Evolutionary conservation across 2,329 filamentous ascomycete species (phyloP), one percentile per base, ranked within the genome.

Genomic region (Clarireedia hainanense): DNA sequence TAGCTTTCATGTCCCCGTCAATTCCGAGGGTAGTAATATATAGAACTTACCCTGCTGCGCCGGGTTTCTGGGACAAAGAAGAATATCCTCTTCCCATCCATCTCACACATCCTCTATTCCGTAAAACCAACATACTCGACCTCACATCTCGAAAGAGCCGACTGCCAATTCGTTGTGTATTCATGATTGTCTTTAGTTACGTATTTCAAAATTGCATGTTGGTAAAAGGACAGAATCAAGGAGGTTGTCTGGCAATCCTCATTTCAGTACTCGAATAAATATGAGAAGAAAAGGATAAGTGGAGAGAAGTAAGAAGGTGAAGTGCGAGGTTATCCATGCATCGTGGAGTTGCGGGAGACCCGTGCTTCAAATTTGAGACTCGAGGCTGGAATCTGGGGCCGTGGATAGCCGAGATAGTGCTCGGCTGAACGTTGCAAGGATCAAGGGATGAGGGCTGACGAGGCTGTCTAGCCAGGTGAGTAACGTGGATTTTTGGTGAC

Each of bases 51-150:
- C 64, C 64, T 50, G 65, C 60, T 17, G 64, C 49, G 12, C 64
- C 65, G 10, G 64, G 64, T 50, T 63, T 65, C 52, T 65, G 64
- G 4, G 62, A 64, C 14, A 66, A 30, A 4, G 65, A 65, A 23
- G 65, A 67, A 50, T 60, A 60, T 47, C 61, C 64, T 65, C 64
- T 60, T 55, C 50, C 54, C 9, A 9, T 17, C n/a, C 24, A 43
- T 26, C 17, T 5, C n/a, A 17, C 24, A 4, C n/a, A 40, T 7
- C 2, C 23, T 1, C 20, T 20, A 3, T 15, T 36, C 17, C 27
- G 24, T 37, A 37, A 26, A 23, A 4, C 12, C 12, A 9, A 43
- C 30, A 14, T 15, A 27, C 49, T 14, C 14, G 37, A 14, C 20
- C 14, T 50, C 34, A 17, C 15, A 5, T 46, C 34, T 30, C 50